Evolutionary conservation across 2,329 filamentous ascomycete species (phyloP), one percentile per base, ranked within the genome.

Genomic region (Colletotrichum limetticola): DNA sequence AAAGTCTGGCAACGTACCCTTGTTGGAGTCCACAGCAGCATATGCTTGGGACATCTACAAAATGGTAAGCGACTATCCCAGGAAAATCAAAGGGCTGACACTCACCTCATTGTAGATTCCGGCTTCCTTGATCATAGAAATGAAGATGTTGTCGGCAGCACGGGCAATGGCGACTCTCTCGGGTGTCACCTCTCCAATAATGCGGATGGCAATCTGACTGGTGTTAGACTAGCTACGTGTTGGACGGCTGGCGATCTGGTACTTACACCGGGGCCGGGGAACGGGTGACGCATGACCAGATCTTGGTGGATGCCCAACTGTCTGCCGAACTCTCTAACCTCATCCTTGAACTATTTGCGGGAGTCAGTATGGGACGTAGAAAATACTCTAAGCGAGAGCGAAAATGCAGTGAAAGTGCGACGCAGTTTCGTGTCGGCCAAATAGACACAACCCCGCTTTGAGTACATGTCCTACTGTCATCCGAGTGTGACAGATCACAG

Each of bases 121-220:
- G 0, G 92, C 92, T 68, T 90, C 89, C 78, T 86, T 87, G 83
- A 96, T 95, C 87, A 92, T 91, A 74, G 88, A 87, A 76, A 95
- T 95, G 84, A 94, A 95, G 79, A 96, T 95, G 78, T 90, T 80
- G 78, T 95, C 94, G 1, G 93, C 94, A 80, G 93, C 86, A n/a
- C 94, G 86, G 2, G 91, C 94, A 75, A 97, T 97, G 68, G 91
- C 90, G 19, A 98, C 92, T 55, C 93, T 90, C 80, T 95, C 93
- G 2, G 87, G 88, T 1, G 94, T 97, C 16, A 98, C 92, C 77
- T 97, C 95, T 46, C 95, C 95, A 1, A 98, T 86, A 73, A 98
- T 92, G 66, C 94, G 89, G 76, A 97, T 93, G 16, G 90, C 94
- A 74, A 97, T 91, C 37, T 42, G 14, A 19, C 37, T 42, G 37